phyloP scores from a whole-genome alignment of 1,139 yeast species.

The Wickerhamomyces sp. region DNA sequence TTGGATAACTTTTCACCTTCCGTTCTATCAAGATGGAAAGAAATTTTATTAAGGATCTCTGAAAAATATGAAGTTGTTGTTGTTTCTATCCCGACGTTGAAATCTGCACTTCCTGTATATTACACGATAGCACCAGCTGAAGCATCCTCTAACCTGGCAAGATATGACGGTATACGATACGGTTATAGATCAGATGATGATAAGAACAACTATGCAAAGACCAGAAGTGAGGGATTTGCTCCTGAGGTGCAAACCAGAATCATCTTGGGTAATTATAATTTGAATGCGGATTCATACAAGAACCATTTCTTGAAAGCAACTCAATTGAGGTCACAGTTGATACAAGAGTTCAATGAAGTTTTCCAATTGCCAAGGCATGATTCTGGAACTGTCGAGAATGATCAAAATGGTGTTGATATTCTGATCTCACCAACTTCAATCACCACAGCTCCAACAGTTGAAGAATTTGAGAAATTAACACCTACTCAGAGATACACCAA shows the following conservation, averaged over 20 bases:
- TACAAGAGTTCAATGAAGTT: slow-evolving; percentile 57
- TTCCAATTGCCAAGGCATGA: slow-evolving; percentile 52
- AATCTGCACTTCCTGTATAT: slow-evolving; percentile 71
- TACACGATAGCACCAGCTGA: slow-evolving; percentile 89
- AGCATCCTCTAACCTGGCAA: slow-evolving; percentile 84
- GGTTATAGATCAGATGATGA: slow-evolving; percentile 51
- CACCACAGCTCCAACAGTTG: slow-evolving; percentile 49
- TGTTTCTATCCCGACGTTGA: slow-evolving; percentile 67
- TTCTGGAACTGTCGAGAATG: slow-evolving; percentile 9
- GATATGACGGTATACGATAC: slow-evolving; percentile 87
- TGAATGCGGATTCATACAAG: slow-evolving; percentile 67
- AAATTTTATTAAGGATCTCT: slow-evolving; percentile 37
- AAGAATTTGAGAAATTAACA: slow-evolving; percentile 37
- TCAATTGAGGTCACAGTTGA: slow-evolving; percentile 52
- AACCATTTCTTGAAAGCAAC: slow-evolving; percentile 80
- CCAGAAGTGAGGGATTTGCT: slow-evolving; percentile 69
- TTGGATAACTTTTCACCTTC: slow-evolving; percentile 48
- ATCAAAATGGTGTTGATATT: slow-evolving; percentile 53
- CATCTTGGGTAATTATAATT: slow-evolving; percentile 77
- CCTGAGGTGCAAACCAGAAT: slow-evolving; percentile 79
- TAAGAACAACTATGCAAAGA: slow-evolving; percentile 42
- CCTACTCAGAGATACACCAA: slow-evolving; percentile 66
- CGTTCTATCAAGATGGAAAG: slow-evolving; percentile 43
- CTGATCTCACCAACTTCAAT: slow-evolving; percentile 71
- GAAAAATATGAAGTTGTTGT: slow-evolving; percentile 54